phyloP scores from a whole-genome alignment of 768 basidiomycete species.

The Leccinum subgranulosum region DNA sequence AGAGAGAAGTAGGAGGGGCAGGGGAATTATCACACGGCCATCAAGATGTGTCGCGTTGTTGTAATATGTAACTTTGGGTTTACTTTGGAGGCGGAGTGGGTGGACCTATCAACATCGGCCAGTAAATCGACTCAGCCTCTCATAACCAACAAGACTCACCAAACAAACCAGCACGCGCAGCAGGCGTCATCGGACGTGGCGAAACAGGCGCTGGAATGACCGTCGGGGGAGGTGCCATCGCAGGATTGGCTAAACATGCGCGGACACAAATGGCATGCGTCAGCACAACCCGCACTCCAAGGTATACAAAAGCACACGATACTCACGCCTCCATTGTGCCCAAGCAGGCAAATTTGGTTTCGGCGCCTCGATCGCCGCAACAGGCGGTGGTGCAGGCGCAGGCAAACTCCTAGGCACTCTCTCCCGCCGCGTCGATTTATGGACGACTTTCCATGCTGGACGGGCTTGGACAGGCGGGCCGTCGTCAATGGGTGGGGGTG shows the following conservation, averaged over 20 bases:
- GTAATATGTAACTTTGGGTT: not conserved
- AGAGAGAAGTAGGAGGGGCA: not conserved
- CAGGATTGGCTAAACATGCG: conserved; percentile 54
- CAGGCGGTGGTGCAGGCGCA: conserved; percentile 30
- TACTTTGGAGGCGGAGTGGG: conserved; percentile 46
- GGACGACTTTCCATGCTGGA: conserved; percentile 73
- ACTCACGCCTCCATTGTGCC: conserved; percentile 80
- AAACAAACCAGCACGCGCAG: conserved; percentile 61
- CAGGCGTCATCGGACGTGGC: conserved; percentile 40
- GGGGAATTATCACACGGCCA: not conserved
- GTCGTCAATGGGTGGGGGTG: conserved; percentile 47
- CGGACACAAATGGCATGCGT: not conserved
- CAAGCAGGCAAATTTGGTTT: conserved; percentile 67
- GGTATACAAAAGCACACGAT: not conserved
- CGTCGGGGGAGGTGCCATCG: conserved; percentile 54
- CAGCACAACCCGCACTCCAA: not conserved
- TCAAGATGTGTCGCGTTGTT: not conserved
- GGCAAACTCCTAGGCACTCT: conserved; percentile 43
- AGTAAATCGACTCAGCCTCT: not conserved
- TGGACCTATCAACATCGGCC: conserved; percentile 31
- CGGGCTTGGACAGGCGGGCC: conserved; percentile 48
- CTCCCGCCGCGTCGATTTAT: conserved; percentile 58
- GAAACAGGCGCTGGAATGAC: conserved; percentile 32
- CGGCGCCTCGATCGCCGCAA: conserved; percentile 42
- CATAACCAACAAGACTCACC: conserved; percentile 38